Evolutionary conservation across 2,329 filamentous ascomycete species (phyloP).

Genomic region (Pseudogymnoascus sp.): DNA sequence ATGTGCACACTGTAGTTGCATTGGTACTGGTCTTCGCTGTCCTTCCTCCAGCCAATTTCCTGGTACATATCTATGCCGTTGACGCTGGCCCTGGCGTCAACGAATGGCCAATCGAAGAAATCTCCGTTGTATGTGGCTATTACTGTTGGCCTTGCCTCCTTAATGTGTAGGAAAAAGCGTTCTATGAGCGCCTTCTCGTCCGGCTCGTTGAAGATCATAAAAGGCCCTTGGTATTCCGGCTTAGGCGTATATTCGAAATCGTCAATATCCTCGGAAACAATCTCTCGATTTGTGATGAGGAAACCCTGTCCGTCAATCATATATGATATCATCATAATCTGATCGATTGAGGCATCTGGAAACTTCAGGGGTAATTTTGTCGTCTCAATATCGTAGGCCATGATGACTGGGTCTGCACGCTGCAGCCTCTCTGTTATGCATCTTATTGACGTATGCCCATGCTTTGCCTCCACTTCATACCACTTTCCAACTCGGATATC

Average conservation of each 20-base stretch:
- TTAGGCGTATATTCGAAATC: slow-evolving; percentile 98
- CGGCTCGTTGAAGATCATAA: slow-evolving; percentile 97
- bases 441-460: slow-evolving; percentile 73
- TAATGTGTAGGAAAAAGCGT: slow-evolving; percentile 90
- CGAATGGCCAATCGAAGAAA: slow-evolving; percentile 99
- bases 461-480: slow-evolving; percentile 93
- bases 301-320: slow-evolving; percentile 99
- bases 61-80: slow-evolving; percentile 99
- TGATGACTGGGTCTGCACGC: slow-evolving; percentile 90
- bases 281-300: slow-evolving; percentile 93
- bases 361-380: slow-evolving; percentile 95
- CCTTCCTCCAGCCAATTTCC: slow-evolving; percentile 94
- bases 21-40: slow-evolving; percentile 92
- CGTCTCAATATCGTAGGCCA: slow-evolving; percentile 99
- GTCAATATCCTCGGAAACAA: slow-evolving; percentile 92
- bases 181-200: slow-evolving; percentile 84
- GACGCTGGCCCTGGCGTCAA: slow-evolving; percentile 85
- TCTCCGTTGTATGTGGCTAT: slow-evolving; percentile 99
- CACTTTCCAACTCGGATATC: slow-evolving; percentile 94
- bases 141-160: slow-evolving; percentile 86
- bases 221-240: slow-evolving; percentile 88
- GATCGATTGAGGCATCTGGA: slow-evolving; percentile 86
- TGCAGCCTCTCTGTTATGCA: slow-evolving; percentile 82
- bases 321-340: slow-evolving; percentile 99
- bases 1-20: slow-evolving; percentile 95